A percentile compares a stretch with the other conserved stretches of the same genome.
phyloP scores from a whole-genome alignment of 768 basidiomycete species.

The Cystoderma amianthinum region DNA sequence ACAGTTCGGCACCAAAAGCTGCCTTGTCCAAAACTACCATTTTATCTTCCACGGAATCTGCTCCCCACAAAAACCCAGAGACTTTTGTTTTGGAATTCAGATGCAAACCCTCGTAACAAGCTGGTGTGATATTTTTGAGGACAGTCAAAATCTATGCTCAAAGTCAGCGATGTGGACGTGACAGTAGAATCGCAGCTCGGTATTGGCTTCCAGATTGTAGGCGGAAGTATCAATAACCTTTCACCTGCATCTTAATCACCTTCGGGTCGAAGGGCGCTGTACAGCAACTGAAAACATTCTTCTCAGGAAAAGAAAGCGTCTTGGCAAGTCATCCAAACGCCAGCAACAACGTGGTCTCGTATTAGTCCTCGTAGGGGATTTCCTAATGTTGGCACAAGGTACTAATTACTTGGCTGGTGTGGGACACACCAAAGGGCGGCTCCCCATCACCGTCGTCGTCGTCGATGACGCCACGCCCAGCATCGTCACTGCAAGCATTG shows the following conservation, averaged over 20 bases:
- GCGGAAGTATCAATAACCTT: constrained; percentile 76
- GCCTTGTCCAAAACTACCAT: constrained; percentile 93
- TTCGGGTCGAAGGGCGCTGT: constrained; percentile 90
- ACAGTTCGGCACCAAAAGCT: constrained; percentile 93
- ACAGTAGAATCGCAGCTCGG: constrained; percentile 49
- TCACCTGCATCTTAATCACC: constrained; percentile 54
- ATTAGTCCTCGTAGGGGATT: constrained; percentile 96
- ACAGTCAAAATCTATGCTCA: constrained; percentile 83
- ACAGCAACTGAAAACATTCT: constrained; percentile 93
- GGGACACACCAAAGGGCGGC: constrained; percentile 90
- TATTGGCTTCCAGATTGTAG: constrained; percentile 86
- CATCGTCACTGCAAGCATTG: no score
- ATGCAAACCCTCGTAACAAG: constrained; percentile 73
- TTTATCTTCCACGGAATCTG: constrained; percentile 74
- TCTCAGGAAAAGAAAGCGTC: constrained; percentile 93
- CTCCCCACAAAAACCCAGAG: constrained; percentile 79
- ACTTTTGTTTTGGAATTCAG: constrained; percentile 85
- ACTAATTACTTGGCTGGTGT: constrained; percentile 98
- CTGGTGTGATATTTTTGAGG: constrained; percentile 85
- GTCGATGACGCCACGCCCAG: no score
- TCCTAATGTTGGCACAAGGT: constrained; percentile 97
- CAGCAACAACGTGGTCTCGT: constrained; percentile 97
- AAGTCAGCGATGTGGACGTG: constrained; percentile 2
- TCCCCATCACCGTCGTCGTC: constrained; percentile 94
- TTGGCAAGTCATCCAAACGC: constrained; percentile 98